These are phyloP conservation scores for Trypanosoma brucei DNA, from an alignment of 208 protist genomes.

Conservation along the genomic window DNA sequence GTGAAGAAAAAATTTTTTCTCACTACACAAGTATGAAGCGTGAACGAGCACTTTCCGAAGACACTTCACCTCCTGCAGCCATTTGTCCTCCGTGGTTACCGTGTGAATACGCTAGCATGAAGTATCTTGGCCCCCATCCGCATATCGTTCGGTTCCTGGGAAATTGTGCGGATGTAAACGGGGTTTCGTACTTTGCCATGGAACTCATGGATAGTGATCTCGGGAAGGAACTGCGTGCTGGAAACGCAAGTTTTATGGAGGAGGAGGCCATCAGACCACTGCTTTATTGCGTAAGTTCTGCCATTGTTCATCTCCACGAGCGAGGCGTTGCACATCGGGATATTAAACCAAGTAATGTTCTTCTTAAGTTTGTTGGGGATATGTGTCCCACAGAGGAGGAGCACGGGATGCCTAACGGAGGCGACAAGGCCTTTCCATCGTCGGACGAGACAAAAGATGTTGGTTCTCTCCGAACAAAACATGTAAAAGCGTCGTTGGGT, in stretches of 20 bases:
- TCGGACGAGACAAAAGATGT: background rate
- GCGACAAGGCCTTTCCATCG: no score
- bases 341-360: constrained; percentile 81
- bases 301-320: constrained; percentile 56
- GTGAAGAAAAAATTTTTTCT: background rate
- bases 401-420: no score
- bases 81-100: background rate
- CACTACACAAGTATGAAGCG: no score
- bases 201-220: constrained; percentile 84
- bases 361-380: constrained; percentile 33
- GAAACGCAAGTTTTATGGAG: constrained; percentile 33
- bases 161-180: constrained; percentile 34
- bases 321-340: constrained; percentile 66
- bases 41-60: no score
- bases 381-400: no score
- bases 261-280: constrained; percentile 37
- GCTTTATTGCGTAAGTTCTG: constrained; percentile 41
- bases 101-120: constrained; percentile 41
- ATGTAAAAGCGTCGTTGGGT: constrained; percentile 47
- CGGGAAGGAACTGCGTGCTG: constrained; percentile 46
- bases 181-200: constrained; percentile 54
- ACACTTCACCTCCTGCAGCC: no score
- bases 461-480: background rate
- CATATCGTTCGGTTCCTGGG: constrained; percentile 63
- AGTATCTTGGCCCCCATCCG: constrained; percentile 53